A percentile compares a stretch with the other conserved stretches of the same genome.
These are phyloP conservation scores for Terfezia boudieri DNA, from an alignment of 495 filamentous ascomycete species.

Conservation along the genomic window DNA sequence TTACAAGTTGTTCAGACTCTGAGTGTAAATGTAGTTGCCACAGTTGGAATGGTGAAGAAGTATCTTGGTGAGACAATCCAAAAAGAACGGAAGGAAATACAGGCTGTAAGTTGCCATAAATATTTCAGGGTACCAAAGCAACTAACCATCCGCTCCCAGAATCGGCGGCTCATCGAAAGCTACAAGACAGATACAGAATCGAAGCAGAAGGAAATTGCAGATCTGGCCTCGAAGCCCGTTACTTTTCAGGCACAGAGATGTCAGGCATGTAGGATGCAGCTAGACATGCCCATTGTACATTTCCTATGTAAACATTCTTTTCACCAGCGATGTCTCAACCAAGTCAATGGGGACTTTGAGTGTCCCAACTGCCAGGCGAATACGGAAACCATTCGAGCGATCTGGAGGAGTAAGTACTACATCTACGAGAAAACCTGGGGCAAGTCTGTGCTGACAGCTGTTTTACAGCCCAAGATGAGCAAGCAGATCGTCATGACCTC, in stretches of 20 bases:
- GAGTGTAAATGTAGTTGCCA: constrained; percentile 63
- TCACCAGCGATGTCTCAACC: constrained; percentile 65
- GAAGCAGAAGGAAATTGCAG: constrained; percentile 53
- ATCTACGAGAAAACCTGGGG: background rate
- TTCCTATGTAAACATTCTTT: constrained; percentile 94
- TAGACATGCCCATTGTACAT: constrained; percentile 78
- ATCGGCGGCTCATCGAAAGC: constrained; percentile 57
- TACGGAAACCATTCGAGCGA: constrained; percentile 67
- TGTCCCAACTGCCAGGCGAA: constrained; percentile 64
- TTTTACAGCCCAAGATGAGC: constrained; percentile 53
- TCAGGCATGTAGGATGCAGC: constrained; percentile 44
- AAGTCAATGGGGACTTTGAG: constrained; percentile 38
- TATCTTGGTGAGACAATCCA: constrained; percentile 80
- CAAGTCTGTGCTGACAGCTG: background rate
- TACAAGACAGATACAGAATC: constrained; percentile 69
- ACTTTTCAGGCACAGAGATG: constrained; percentile 85
- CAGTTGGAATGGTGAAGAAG: constrained; percentile 88
- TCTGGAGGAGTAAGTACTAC: constrained; percentile 30
- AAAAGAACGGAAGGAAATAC: constrained; percentile 66
- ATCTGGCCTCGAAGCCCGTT: constrained; percentile 52
- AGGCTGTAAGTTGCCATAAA: constrained; percentile 25
- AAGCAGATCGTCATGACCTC: constrained; percentile 69
- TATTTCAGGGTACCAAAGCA: background rate
- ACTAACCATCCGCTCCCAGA: constrained; percentile 25
- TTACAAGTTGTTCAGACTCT: constrained; percentile 91